Conservation (phyloP, 768 basidiomycete genomes). For the Lentinula raphanica region DNA sequence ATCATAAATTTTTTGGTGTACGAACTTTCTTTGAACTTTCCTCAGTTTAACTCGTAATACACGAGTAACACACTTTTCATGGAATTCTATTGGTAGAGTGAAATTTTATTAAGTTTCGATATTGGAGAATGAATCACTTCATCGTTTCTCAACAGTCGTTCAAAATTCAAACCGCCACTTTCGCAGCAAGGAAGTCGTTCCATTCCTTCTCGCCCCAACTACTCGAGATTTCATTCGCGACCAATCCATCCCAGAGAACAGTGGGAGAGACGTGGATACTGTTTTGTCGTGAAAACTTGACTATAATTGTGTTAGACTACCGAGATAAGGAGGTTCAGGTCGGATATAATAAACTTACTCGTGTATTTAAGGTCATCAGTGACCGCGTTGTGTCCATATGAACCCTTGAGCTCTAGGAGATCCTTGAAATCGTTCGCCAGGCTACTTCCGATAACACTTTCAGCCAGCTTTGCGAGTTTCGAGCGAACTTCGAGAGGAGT, state of each 20-base stretch:
- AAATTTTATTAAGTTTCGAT: too few species aligned
- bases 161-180: constrained; percentile 46
- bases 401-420: constrained; percentile 53
- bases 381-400: constrained; percentile 74
- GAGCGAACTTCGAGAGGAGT: constrained; percentile 71
- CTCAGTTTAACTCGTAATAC: too few species aligned
- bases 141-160: too few species aligned
- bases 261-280: constrained; percentile 90
- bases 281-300: constrained; percentile 90
- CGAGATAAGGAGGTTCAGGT: too few species aligned
- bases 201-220: constrained; percentile 81
- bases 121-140: too few species aligned
- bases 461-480: constrained; percentile 60
- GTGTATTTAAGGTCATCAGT: constrained; percentile 87
- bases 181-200: constrained; percentile 64
- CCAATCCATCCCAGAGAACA: constrained; percentile 68
- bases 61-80: too few species aligned
- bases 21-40: too few species aligned
- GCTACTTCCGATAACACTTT: constrained; percentile 43
- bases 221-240: constrained; percentile 71
- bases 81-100: too few species aligned
- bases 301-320: too few species aligned
- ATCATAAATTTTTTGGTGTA: too few species aligned
- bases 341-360: too few species aligned
- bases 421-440: constrained; percentile 53